Percentiles rank a stretch among this genome's conserved stretches.
Evolutionary conservation across 2,329 filamentous ascomycete genomes (phyloP).

Genomic region (Trichothecium sympodiale): DNA sequence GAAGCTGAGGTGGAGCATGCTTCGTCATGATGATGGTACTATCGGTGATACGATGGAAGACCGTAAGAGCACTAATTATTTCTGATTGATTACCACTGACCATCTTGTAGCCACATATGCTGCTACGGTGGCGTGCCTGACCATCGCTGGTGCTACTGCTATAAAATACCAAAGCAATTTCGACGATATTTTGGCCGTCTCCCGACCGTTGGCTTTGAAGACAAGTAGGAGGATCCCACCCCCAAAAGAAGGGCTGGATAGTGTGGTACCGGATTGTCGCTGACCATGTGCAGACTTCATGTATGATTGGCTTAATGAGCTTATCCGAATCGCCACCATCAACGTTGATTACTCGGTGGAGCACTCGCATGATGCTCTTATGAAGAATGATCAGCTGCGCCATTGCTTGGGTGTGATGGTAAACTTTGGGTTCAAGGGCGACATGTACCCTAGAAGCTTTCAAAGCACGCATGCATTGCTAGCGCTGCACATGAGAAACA

Average conservation of each 20-base stretch:
- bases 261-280: too few species aligned
- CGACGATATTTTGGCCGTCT: slow-evolving; percentile 63
- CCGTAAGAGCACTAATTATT: slow-evolving; percentile 20
- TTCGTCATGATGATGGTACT: slow-evolving; percentile 38
- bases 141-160: slow-evolving; percentile 36
- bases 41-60: slow-evolving; percentile 37
- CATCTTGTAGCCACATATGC: slow-evolving; percentile 34
- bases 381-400: slow-evolving; percentile 63
- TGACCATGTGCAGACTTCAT: slow-evolving; percentile 36
- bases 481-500: slow-evolving; percentile 63
- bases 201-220: slow-evolving; percentile 31
- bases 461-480: slow-evolving; percentile 66
- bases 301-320: slow-evolving; percentile 51
- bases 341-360: slow-evolving; percentile 77
- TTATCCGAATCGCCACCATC: slow-evolving; percentile 59
- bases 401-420: slow-evolving; percentile 70
- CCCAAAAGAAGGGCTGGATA: too few species aligned
- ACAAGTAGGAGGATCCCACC: not conserved
- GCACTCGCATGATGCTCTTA: slow-evolving; percentile 56
- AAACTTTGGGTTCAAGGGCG: slow-evolving; percentile 62
- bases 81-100: slow-evolving; percentile 8
- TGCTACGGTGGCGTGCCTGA: slow-evolving; percentile 51
- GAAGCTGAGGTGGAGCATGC: slow-evolving; percentile 45
- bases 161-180: slow-evolving; percentile 39
- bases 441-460: slow-evolving; percentile 49